phyloP scores from a whole-genome alignment of 495 filamentous ascomycete genomes.

The Terfezia claveryi region DNA sequence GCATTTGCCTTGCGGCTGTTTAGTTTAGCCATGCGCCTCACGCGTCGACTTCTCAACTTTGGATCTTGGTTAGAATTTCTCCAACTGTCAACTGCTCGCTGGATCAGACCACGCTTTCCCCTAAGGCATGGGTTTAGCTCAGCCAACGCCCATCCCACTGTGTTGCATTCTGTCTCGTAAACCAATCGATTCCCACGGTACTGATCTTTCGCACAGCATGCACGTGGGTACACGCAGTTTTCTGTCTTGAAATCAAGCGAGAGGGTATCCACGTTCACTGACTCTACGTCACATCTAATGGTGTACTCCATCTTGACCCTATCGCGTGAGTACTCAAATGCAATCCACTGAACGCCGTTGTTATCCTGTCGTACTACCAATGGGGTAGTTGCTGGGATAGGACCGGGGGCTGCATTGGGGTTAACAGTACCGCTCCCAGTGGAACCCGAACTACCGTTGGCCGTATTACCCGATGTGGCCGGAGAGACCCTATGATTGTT shows the following conservation, averaged over 20 bases:
- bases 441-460: conserved; percentile 27
- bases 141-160: conserved; percentile 89
- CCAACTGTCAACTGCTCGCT: conserved; percentile 95
- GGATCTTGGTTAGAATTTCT: conserved; percentile 95
- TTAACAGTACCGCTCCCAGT: conserved; percentile 37
- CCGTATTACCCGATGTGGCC: conserved; percentile 18
- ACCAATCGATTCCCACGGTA: conserved; percentile 85
- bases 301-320: conserved; percentile 99
- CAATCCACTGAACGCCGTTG: conserved; percentile 97
- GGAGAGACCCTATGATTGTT: conserved; percentile 20
- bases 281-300: conserved; percentile 94
- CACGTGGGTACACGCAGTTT: conserved; percentile 93
- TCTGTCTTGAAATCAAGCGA: conserved; percentile 80
- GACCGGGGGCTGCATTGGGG: conserved; percentile 81
- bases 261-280: conserved; percentile 72
- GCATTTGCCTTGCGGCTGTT: conserved; percentile 50
- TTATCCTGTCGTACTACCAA: conserved; percentile 85
- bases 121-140: conserved; percentile 75
- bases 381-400: conserved; percentile 93
- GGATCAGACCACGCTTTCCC: conserved; percentile 86
- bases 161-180: conserved; percentile 97
- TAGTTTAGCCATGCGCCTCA: conserved; percentile 87
- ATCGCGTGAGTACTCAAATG: conserved; percentile 93
- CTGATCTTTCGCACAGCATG: conserved; percentile 85
- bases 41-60: conserved; percentile 66